These are phyloP conservation scores for Trichaptum fuscoviolaceum DNA, from an alignment of 768 basidiomycete genomes.

Conservation along the genomic window DNA sequence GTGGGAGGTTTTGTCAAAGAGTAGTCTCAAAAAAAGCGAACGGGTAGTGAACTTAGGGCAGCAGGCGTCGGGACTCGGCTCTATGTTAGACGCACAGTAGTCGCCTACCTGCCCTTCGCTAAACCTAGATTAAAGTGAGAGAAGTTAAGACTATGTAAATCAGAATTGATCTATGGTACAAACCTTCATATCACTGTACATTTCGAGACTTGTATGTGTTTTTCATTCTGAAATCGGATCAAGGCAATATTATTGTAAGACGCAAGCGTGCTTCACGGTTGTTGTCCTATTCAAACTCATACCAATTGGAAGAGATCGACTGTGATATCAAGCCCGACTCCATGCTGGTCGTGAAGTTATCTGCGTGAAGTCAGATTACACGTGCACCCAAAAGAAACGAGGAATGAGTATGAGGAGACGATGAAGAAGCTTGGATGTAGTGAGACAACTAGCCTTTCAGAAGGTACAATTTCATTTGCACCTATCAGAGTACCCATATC, in stretches of 20 bases:
- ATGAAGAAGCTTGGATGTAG: background rate
- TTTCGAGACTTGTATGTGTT: background rate
- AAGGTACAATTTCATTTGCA: too few species aligned
- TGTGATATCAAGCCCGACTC: conserved; percentile 81
- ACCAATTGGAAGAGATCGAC: conserved; percentile 39
- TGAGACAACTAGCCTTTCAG: too few species aligned
- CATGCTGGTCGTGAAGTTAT: conserved; percentile 65
- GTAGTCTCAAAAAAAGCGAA: too few species aligned
- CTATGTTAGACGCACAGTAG: too few species aligned
- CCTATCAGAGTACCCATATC: too few species aligned
- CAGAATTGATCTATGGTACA: conserved; percentile 76
- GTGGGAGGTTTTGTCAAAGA: too few species aligned
- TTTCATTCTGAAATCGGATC: conserved; percentile 48
- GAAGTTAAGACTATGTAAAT: conserved; percentile 81
- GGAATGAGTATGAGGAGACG: background rate
- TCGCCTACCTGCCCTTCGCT: background rate
- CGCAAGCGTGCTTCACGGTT: conserved; percentile 33
- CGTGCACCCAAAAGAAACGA: conserved; percentile 25
- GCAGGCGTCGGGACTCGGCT: too few species aligned
- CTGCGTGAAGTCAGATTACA: conserved; percentile 76
- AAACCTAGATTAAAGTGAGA: conserved; percentile 55
- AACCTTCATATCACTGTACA: conserved; percentile 7
- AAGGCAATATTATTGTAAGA: conserved; percentile 74
- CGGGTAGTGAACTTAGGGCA: too few species aligned
- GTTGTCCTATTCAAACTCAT: conserved; percentile 1